These are phyloP conservation scores for Filobasidium floriforme DNA, from an alignment of 768 basidiomycete genomes.

Conservation along the genomic window DNA sequence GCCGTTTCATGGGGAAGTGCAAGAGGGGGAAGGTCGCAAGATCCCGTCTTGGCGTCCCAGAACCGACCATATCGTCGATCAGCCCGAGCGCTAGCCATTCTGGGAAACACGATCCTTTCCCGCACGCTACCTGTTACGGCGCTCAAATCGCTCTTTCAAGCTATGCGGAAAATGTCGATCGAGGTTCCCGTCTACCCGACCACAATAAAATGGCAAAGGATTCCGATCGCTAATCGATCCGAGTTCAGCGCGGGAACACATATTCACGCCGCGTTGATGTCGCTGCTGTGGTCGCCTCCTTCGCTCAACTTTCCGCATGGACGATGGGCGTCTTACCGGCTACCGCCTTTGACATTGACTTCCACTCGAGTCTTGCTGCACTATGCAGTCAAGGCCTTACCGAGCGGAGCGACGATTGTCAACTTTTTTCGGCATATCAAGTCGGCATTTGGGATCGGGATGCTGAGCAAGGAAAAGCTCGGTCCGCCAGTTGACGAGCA, in stretches of 20 bases:
- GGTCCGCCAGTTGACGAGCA: neutral
- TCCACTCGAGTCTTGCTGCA: neutral
- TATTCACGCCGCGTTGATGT: slow-evolving; percentile 38
- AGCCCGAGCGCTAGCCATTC: slow-evolving; percentile 39
- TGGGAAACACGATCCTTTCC: slow-evolving; percentile 40
- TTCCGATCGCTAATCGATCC: slow-evolving; percentile 24
- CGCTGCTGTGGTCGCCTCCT: slow-evolving; percentile 38
- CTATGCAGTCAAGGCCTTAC: neutral
- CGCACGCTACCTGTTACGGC: slow-evolving; percentile 39
- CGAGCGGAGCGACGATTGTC: neutral
- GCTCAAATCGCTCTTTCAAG: slow-evolving; percentile 29
- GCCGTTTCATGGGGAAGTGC: neutral
- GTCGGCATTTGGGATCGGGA: neutral
- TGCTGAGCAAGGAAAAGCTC: neutral
- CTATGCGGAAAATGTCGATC: slow-evolving; percentile 28
- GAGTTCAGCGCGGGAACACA: slow-evolving; percentile 42
- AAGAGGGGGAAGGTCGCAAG: neutral
- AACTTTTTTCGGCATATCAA: neutral
- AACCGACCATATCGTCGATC: slow-evolving; percentile 26
- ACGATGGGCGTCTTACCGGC: slow-evolving; percentile 24
- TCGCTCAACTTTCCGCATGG: slow-evolving; percentile 14
- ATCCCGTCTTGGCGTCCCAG: neutral
- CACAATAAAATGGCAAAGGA: slow-evolving; percentile 15
- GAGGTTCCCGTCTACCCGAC: slow-evolving; percentile 37
- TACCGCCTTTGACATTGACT: slow-evolving; percentile 24